Evolutionary conservation across 352 stramenopile genomes (phyloP).

Genomic region (Globisporangium spiculum): DNA sequence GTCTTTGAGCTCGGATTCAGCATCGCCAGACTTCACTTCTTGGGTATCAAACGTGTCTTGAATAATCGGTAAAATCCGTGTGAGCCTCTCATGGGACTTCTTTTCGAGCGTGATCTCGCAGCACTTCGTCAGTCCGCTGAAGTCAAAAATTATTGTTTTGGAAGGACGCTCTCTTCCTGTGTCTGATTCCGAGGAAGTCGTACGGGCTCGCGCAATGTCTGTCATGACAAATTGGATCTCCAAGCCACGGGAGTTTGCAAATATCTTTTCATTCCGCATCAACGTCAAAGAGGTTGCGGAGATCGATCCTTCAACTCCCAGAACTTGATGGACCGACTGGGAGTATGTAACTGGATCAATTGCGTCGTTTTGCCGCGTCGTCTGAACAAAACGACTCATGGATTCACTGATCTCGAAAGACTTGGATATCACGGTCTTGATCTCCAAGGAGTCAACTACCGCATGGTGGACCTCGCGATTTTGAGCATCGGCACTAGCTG

Average conservation of each 20-base stretch:
- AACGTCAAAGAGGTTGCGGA: conserved; percentile 14
- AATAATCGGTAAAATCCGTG: conserved; percentile 24
- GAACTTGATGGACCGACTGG: conserved; percentile 25
- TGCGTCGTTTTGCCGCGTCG: conserved; percentile 10
- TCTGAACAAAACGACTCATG: conserved; percentile 31
- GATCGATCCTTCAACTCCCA: conserved; percentile 35
- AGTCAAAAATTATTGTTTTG: conserved; percentile 32
- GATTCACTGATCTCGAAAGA: conserved; percentile 36
- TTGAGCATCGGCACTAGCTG: not conserved
- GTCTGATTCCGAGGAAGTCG: not conserved
- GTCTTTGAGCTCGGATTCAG: not conserved
- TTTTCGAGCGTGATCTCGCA: conserved; percentile 19
- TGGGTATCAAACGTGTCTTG: conserved; percentile 40
- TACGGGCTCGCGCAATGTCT: conserved; percentile 25
- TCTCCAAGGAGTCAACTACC: conserved; percentile 24
- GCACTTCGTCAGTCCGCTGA: conserved; percentile 24
- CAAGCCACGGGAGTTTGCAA: conserved; percentile 13
- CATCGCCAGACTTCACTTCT: conserved; percentile 11
- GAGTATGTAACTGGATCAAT: conserved; percentile 18
- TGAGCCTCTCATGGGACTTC: not conserved
- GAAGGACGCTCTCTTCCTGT: not conserved
- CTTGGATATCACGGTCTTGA: conserved; percentile 45
- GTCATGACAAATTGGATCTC: conserved; percentile 47
- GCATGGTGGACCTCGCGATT: not conserved
- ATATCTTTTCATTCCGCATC: not conserved